A percentile compares a stretch with the other conserved stretches of the same genome.
Conservation (phyloP, 257 asterid species). For the Nicotiana benthamiana region DNA sequence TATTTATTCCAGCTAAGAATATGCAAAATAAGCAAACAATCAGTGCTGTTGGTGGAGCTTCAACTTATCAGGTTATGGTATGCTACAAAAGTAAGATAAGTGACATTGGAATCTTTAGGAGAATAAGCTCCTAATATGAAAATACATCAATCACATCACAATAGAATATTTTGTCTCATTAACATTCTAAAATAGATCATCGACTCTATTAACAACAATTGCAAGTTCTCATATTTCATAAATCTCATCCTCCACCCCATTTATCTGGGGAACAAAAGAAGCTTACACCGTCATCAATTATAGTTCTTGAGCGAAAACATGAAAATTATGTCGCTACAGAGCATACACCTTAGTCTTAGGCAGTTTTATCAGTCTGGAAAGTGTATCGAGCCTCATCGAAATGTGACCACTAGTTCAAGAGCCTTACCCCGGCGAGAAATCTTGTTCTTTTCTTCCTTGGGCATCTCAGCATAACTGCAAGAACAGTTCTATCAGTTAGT, state of each 20-base stretch:
- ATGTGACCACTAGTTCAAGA: slow-evolving; percentile 67
- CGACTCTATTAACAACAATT: neutral
- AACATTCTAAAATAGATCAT: neutral
- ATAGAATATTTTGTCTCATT: no score
- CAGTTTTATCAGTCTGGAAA: slow-evolving; percentile 34
- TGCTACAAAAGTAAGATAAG: no score
- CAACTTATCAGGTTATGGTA: no score
- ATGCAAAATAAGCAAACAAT: no score
- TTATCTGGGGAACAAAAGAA: neutral
- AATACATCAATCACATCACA: no score
- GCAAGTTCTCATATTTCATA: neutral
- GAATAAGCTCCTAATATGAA: no score
- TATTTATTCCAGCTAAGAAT: no score
- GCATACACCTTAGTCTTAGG: slow-evolving; percentile 9
- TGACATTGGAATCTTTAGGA: no score
- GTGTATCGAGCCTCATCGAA: slow-evolving; percentile 59
- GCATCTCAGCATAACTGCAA: slow-evolving; percentile 88
- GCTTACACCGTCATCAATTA: neutral
- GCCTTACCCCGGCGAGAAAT: slow-evolving; percentile 86
- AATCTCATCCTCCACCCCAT: slow-evolving; percentile 2
- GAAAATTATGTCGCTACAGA: neutral
- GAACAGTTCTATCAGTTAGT: slow-evolving; percentile 11
- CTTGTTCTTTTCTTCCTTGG: slow-evolving; percentile 79
- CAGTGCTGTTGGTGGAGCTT: no score
- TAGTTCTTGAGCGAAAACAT: neutral